Conservation (phyloP, 768 basidiomycete species). For the Lactarius akahatsu region DNA sequence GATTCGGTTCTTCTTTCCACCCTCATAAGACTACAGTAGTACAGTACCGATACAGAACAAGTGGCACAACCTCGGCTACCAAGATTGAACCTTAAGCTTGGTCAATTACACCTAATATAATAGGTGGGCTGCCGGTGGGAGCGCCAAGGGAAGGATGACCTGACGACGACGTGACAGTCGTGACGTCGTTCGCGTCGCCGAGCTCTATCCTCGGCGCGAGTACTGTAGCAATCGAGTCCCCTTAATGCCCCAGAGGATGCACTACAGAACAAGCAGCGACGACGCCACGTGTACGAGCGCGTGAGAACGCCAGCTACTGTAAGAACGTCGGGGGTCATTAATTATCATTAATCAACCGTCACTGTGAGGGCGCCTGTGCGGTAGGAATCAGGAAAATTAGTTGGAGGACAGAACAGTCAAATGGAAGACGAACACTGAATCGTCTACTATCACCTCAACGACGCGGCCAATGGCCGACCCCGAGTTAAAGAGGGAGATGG, state of each 20-base stretch:
- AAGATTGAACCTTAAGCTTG: conserved; percentile 2
- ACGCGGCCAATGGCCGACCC: conserved; percentile 62
- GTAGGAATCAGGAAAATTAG: background rate
- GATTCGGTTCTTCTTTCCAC: background rate
- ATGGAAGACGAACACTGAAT: conserved; percentile 40
- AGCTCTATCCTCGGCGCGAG: conserved; percentile 57
- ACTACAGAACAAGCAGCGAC: conserved; percentile 63
- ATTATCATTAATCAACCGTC: conserved; percentile 32
- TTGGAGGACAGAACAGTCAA: background rate
- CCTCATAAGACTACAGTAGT: background rate
- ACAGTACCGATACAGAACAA: no score
- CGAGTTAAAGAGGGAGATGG: conserved; percentile 66
- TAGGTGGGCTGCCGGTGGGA: conserved; percentile 50
- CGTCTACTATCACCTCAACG: conserved; percentile 54
- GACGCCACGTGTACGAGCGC: conserved; percentile 57
- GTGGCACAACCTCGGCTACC: no score
- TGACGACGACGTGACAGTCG: conserved; percentile 39
- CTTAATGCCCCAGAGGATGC: conserved; percentile 35
- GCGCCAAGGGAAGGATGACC: conserved; percentile 54
- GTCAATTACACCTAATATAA: conserved; percentile 58
- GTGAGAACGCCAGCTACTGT: conserved; percentile 53
- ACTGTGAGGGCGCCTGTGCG: conserved; percentile 58
- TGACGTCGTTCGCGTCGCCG: conserved; percentile 55
- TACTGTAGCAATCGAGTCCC: conserved; percentile 42
- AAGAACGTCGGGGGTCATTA: conserved; percentile 58